Evolutionary conservation across 768 basidiomycete genomes (phyloP).

Genomic region (Chlorophyllum brunneum): DNA sequence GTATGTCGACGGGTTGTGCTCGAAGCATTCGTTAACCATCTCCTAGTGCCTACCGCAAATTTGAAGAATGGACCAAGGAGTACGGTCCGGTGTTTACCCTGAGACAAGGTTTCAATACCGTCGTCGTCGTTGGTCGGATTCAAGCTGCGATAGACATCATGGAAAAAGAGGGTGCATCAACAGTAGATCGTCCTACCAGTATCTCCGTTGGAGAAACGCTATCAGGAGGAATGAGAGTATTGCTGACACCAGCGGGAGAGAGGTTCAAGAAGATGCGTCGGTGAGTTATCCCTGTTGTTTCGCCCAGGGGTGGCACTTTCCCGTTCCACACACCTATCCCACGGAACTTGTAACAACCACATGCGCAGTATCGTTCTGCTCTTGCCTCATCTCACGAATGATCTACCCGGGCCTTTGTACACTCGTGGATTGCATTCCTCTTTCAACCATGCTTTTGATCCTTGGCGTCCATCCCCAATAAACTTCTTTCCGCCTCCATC

Average conservation of each 20-base stretch:
- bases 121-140: slow-evolving; percentile 45
- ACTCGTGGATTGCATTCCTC: neutral
- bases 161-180: slow-evolving; percentile 58
- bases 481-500: neutral
- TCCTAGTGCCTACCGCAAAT: slow-evolving; percentile 43
- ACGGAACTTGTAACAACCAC: no score
- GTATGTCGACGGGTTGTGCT: slow-evolving; percentile 22
- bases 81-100: slow-evolving; percentile 62
- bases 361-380: neutral
- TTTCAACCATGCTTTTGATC: neutral
- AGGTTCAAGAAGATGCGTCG: slow-evolving; percentile 58
- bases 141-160: slow-evolving; percentile 62
- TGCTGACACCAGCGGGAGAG: slow-evolving; percentile 54
- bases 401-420: neutral
- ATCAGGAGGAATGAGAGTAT: slow-evolving; percentile 53
- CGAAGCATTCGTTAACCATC: neutral
- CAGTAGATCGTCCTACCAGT: slow-evolving; percentile 51
- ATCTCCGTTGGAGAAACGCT: slow-evolving; percentile 60
- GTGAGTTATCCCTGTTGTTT: slow-evolving; percentile 25
- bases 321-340: no score
- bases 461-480: neutral
- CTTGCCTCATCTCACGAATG: neutral
- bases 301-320: no score
- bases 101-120: slow-evolving; percentile 41
- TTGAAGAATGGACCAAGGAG: slow-evolving; percentile 55